Evolutionary conservation across 352 stramenopile species (phyloP), one percentile per base, ranked within the genome.

Genomic region (Phytopythium kandeliae): DNA sequence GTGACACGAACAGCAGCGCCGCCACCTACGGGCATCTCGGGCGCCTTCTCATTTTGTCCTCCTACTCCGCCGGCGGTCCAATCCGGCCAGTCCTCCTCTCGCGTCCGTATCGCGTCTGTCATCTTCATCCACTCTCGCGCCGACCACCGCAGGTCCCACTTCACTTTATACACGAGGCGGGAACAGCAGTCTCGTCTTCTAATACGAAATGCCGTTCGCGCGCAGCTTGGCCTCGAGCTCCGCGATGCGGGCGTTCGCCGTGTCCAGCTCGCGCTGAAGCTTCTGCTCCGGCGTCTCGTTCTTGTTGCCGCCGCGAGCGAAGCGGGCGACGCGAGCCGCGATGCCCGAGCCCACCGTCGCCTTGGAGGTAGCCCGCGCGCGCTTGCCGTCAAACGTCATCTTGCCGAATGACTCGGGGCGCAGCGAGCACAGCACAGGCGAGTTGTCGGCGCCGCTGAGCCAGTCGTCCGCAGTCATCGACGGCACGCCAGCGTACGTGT

Each of bases 401-500:
- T 92, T 89, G 42, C 84, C 83, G 54, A 87, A 83, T 59, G 68
- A 58, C 40, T 90, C 79, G 10, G 97, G 97, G 61, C 98, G 86
- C 42, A 99, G 70, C 51, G 83, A 94, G 74, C 97, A 97, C 37
- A 94, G 72, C 25, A 93, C 74, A 5, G 96, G 96, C 15, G 74
- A 71, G 67, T 98, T 98, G 48, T 98, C 94, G 8, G 87, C 91
- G 58, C 97, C 97, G 30, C 73, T 77, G 34, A 97, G 33, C 96
- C 97, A 99, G 58, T 99, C 92, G 50, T 98, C 93, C 17, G 90
- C 95, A 17, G 78, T 94, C 79, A 98, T 96, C 17, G 97, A 96
- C 37, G 96, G 89, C 54, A 96, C 85, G 45, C 86, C 81, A n/a
- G 95, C 85, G 45, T 96, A 97, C 47, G 86, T 96, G 69, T 98